Percentiles rank a stretch among this genome's conserved stretches.
Conservation (phyloP, 2,329 filamentous ascomycete species). For the Xenoacremonium recifei region DNA sequence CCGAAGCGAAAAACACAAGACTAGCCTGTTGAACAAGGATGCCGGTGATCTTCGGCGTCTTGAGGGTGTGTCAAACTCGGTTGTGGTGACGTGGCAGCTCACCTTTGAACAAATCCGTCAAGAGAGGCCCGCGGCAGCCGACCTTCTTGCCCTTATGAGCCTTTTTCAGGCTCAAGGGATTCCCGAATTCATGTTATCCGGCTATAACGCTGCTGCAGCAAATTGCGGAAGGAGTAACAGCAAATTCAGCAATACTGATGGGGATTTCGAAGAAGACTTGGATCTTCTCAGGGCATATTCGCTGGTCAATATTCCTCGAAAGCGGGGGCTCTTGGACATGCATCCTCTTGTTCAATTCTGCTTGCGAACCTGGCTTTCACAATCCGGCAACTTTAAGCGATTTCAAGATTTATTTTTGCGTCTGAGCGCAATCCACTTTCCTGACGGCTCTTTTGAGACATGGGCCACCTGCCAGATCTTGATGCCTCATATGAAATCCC, state of each 20-base stretch:
- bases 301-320: neutral
- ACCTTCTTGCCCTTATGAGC: neutral
- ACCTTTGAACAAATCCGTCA: neutral
- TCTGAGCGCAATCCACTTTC: too few species aligned
- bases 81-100: neutral
- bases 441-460: too few species aligned
- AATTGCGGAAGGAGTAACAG: too few species aligned
- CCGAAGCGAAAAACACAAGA: neutral
- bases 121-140: neutral
- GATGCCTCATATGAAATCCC: neutral
- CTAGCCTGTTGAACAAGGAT: neutral
- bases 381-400: neutral
- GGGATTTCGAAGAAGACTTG: neutral
- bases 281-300: neutral
- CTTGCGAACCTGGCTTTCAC: neutral
- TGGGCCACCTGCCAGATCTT: neutral
- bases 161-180: neutral
- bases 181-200: neutral
- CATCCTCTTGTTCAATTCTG: neutral
- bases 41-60: neutral
- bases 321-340: neutral
- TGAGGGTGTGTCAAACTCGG: neutral
- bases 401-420: neutral
- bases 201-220: neutral
- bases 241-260: too few species aligned